Conservation (phyloP, 164 flowering plant genomes). For the Warburgia ugandensis region DNA sequence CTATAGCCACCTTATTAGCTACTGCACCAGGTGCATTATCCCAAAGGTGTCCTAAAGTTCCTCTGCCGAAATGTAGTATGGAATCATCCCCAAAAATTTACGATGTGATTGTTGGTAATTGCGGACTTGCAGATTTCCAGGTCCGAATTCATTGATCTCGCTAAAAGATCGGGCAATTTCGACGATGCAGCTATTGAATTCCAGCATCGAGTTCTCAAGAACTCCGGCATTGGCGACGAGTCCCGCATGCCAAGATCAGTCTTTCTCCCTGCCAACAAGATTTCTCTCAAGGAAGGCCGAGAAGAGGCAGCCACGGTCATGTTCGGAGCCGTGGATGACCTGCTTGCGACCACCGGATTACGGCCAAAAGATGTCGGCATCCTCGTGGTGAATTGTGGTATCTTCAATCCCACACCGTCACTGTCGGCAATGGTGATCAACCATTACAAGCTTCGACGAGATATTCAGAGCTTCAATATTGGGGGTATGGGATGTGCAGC, state of each 20-base stretch:
- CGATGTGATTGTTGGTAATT: too few species aligned
- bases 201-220: conserved; percentile 34
- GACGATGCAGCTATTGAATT: conserved; percentile 33
- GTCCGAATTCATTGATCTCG: conserved; percentile 45
- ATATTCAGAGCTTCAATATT: conserved; percentile 52
- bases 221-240: conserved; percentile 64
- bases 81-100: too few species aligned
- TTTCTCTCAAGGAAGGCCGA: conserved; percentile 39
- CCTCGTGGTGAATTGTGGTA: conserved; percentile 58
- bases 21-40: too few species aligned
- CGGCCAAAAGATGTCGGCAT: conserved; percentile 38
- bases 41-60: too few species aligned
- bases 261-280: conserved; percentile 29
- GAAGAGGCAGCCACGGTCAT: conserved; percentile 58
- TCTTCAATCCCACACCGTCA: conserved; percentile 57
- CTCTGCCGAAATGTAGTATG: too few species aligned
- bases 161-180: conserved; percentile 49
- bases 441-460: conserved; percentile 46
- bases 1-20: too few species aligned
- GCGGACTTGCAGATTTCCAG: conserved; percentile 42
- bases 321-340: conserved; percentile 49
- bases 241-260: conserved; percentile 47
- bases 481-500: conserved; percentile 89
- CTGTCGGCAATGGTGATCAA: conserved; percentile 68
- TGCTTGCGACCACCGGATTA: conserved; percentile 36